Percentiles rank a stretch among this genome's conserved stretches.
phyloP scores from a whole-genome alignment of 371 early-diverging fungal genomes.

The Dichotomocladium elegans region DNA sequence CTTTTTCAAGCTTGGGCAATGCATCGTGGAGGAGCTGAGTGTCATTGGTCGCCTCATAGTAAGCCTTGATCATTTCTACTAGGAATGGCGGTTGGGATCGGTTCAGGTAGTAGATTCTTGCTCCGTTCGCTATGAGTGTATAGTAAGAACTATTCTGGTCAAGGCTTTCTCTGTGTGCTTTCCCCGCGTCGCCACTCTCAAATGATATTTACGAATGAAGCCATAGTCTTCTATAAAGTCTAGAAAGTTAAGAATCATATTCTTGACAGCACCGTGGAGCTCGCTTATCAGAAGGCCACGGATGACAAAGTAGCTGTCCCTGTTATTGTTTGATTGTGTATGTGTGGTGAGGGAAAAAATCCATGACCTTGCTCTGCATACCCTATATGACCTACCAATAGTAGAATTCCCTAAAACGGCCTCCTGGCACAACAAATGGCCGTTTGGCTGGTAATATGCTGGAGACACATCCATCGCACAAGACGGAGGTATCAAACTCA shows the following conservation, averaged over 20 bases:
- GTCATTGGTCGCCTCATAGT: constrained; percentile 56
- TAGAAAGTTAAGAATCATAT: constrained; percentile 69
- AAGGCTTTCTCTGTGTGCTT: background rate
- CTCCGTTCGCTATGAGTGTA: constrained; percentile 65
- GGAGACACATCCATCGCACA: constrained; percentile 56
- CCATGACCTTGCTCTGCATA: too few species aligned
- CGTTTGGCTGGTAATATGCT: constrained; percentile 51
- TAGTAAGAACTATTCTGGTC: too few species aligned
- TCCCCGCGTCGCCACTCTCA: too few species aligned
- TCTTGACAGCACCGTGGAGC: constrained; percentile 51
- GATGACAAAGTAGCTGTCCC: constrained; percentile 81
- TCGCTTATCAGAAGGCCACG: constrained; percentile 74
- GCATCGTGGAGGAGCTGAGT: constrained; percentile 41
- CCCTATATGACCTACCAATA: constrained; percentile 61
- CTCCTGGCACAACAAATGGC: constrained; percentile 88
- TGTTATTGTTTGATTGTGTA: constrained; percentile 10
- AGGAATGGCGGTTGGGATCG: constrained; percentile 88
- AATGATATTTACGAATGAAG: constrained; percentile 66
- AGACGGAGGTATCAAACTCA: constrained; percentile 34
- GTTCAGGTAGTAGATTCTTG: constrained; percentile 81
- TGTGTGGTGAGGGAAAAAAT: too few species aligned
- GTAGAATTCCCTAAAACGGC: constrained; percentile 86
- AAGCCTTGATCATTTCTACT: constrained; percentile 67
- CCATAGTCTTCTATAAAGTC: constrained; percentile 69
- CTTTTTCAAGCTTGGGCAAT: constrained; percentile 58